Percentiles rank a stretch among this genome's conserved stretches.
Evolutionary conservation across 1,284 basidiomycete species (phyloP).

Genomic region (Rhodotorula sp.): DNA sequence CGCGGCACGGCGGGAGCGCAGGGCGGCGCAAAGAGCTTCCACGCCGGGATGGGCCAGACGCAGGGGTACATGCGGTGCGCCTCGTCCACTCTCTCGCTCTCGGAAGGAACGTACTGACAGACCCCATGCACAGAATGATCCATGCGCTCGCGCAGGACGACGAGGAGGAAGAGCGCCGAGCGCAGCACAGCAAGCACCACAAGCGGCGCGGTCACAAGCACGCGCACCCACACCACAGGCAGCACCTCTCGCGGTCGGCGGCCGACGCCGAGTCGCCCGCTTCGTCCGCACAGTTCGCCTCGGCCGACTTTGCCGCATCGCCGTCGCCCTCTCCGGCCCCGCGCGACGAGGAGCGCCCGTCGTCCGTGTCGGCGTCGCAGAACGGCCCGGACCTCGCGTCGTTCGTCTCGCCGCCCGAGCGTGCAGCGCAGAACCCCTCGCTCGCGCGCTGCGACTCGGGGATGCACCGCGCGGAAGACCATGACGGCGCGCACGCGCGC

Average conservation of each 20-base stretch:
- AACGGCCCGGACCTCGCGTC: background rate
- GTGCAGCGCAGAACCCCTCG: background rate
- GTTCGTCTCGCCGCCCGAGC: constrained; percentile 13
- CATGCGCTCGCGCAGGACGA: constrained; percentile 37
- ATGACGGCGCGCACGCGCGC: background rate
- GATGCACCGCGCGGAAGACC: background rate
- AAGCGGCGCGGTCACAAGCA: background rate
- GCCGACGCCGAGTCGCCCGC: background rate
- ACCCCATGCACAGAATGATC: constrained; percentile 28
- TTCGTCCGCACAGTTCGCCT: background rate
- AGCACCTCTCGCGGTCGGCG: background rate
- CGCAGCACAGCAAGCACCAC: background rate
- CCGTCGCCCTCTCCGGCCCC: background rate
- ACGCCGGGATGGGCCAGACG: constrained; percentile 15
- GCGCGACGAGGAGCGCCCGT: background rate
- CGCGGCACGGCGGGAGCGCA: too few relatives aligned
- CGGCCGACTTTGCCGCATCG: background rate
- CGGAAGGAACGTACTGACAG: background rate
- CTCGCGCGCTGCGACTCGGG: constrained; percentile 3
- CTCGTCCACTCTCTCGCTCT: background rate
- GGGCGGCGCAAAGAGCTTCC: constrained; percentile 17
- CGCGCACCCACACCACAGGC: background rate
- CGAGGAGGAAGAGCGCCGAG: constrained; percentile 10
- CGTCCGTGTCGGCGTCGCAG: background rate
- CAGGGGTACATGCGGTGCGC: constrained; percentile 30